Conservation (phyloP, 495 filamentous ascomycete species). For the Evernia prunastri region DNA sequence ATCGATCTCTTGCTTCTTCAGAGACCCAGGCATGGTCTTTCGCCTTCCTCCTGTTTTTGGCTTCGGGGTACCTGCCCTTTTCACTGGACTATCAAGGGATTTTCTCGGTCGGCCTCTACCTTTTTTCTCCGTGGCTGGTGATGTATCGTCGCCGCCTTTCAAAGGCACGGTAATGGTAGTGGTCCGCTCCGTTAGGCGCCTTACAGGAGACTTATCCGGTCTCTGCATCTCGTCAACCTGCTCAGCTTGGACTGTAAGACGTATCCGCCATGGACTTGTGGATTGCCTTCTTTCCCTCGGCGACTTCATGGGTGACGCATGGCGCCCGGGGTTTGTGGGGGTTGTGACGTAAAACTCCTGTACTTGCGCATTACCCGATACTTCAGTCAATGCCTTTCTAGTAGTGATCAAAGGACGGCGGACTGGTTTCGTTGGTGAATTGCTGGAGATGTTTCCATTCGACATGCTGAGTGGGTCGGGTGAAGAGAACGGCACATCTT, state of each 20-base stretch:
- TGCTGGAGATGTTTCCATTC: slow-evolving; percentile 3
- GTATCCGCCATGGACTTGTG: slow-evolving; percentile 51
- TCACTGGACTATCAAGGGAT: slow-evolving; percentile 28
- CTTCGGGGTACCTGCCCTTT: slow-evolving; percentile 27
- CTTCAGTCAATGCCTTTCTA: slow-evolving; percentile 17
- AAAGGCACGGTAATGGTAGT: slow-evolving; percentile 50
- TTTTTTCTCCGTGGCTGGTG: slow-evolving; percentile 35
- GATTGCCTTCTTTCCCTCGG: slow-evolving; percentile 31
- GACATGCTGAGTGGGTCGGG: slow-evolving; percentile 21
- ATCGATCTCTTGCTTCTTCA: slow-evolving; percentile 2
- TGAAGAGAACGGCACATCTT: slow-evolving; percentile 13
- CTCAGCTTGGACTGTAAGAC: slow-evolving; percentile 53
- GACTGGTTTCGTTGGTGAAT: slow-evolving; percentile 14
- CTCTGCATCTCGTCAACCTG: slow-evolving; percentile 40
- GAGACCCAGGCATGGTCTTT: slow-evolving; percentile 30
- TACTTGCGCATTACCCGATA: slow-evolving; percentile 21
- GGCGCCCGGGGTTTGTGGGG: slow-evolving; percentile 11
- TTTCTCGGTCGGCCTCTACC: slow-evolving; percentile 44
- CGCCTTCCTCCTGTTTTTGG: slow-evolving; percentile 33
- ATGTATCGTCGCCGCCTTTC: slow-evolving; percentile 39
- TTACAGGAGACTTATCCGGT: slow-evolving; percentile 30
- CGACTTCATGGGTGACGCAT: slow-evolving; percentile 13
- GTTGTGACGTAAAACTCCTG: slow-evolving; percentile 24
- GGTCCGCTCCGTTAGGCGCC: slow-evolving; percentile 36
- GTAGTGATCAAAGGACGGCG: slow-evolving; percentile 14